A percentile compares a stretch with the other conserved stretches of the same genome.
These are phyloP conservation scores for Ulmus americana DNA, from an alignment of 331 rosid genomes.

Conservation along the genomic window DNA sequence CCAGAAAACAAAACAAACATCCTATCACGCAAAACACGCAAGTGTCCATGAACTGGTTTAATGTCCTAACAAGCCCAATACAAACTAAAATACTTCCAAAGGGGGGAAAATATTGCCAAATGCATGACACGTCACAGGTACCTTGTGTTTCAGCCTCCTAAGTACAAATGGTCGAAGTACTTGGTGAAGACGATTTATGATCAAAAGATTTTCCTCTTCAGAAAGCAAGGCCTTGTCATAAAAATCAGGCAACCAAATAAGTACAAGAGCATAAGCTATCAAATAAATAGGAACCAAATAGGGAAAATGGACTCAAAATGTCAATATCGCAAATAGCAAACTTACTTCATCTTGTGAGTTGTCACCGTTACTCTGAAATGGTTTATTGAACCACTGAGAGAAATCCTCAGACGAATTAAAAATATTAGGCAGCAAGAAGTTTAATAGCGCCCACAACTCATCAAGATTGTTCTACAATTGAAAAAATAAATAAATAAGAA, in stretches of 20 bases:
- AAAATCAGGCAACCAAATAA: constrained; percentile 10
- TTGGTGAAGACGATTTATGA: constrained; percentile 97
- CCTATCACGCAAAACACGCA: too few relatives aligned
- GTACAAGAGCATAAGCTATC: too few relatives aligned
- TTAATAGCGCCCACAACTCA: constrained; percentile 95
- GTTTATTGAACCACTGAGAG: constrained; percentile 99
- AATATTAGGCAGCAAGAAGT: constrained; percentile 94
- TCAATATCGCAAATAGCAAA: constrained; percentile 18
- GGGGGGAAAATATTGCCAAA: constrained; percentile 10
- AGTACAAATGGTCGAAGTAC: constrained; percentile 98
- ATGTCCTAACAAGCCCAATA: too few relatives aligned
- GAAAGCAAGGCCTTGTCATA: constrained; percentile 76
- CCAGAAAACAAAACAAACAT: too few relatives aligned
- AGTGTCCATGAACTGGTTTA: too few relatives aligned
- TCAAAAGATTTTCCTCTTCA: constrained; percentile 98
- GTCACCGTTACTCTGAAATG: constrained; percentile 91
- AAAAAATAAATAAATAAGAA: background rate
- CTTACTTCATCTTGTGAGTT: constrained; percentile 83
- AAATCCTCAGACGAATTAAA: constrained; percentile 95
- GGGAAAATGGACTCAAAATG: background rate
- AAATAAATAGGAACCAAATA: constrained; percentile 18
- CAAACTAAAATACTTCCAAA: background rate
- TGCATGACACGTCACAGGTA: constrained; percentile 23
- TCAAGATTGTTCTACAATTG: constrained; percentile 60
- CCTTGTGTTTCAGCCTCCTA: constrained; percentile 99